These are phyloP conservation scores for Pichia kudriavzevii DNA, from an alignment of 1,139 yeast genomes.

Conservation along the genomic window DNA sequence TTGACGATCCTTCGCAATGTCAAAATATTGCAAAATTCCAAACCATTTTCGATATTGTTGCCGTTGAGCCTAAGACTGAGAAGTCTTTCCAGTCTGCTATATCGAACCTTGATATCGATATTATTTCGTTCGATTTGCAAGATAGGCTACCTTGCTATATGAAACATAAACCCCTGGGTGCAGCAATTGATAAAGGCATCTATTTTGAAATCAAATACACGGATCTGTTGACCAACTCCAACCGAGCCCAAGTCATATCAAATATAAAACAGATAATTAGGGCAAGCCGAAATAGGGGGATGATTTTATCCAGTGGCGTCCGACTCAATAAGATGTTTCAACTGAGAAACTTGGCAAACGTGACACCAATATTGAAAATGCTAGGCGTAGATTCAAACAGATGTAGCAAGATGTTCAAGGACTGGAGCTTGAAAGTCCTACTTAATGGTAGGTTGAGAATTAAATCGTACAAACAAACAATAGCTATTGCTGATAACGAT, in stretches of 20 bases:
- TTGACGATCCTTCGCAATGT: slow-evolving; percentile 73
- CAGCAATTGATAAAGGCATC: slow-evolving; percentile 77
- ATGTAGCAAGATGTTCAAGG: slow-evolving; percentile 53
- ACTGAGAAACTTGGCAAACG: slow-evolving; percentile 60
- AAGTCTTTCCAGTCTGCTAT: slow-evolving; percentile 71
- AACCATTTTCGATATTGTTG: slow-evolving; percentile 65
- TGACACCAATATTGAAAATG: slow-evolving; percentile 55
- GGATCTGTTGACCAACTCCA: slow-evolving; percentile 36
- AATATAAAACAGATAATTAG: slow-evolving; percentile 74
- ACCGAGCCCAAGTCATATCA: slow-evolving; percentile 37
- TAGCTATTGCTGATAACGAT: slow-evolving; percentile 42
- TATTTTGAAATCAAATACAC: slow-evolving; percentile 73
- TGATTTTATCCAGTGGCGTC: slow-evolving; percentile 77
- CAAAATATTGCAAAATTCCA: slow-evolving; percentile 61
- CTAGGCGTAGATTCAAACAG: slow-evolving; percentile 64
- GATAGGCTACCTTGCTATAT: slow-evolving; percentile 66
- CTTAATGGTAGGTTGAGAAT: slow-evolving; percentile 66
- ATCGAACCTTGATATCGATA: slow-evolving; percentile 66
- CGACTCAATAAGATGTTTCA: slow-evolving; percentile 41
- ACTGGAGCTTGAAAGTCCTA: slow-evolving; percentile 55
- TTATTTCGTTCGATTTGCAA: slow-evolving; percentile 65
- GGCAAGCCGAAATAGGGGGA: slow-evolving; percentile 73
- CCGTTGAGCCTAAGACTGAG: slow-evolving; percentile 76
- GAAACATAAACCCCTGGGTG: slow-evolving; percentile 76
- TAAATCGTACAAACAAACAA: slow-evolving; percentile 62